Evolutionary conservation across 345 rosid genomes (phyloP).

Genomic region (Camelina sativa): DNA sequence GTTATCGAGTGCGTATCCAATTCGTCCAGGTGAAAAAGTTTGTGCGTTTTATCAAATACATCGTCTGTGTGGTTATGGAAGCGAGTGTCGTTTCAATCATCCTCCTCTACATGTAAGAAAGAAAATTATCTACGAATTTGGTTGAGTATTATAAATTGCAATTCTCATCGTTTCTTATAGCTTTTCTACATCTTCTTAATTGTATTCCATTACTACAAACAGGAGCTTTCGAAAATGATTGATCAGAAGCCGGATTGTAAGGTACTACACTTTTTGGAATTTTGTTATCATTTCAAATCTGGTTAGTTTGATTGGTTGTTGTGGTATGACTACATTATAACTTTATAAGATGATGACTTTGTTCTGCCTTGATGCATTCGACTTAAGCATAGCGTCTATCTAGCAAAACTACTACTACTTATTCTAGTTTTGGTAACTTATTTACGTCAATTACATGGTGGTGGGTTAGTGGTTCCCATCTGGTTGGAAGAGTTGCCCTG

Average conservation of each 20-base stretch:
- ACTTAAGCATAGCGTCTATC: too few species aligned
- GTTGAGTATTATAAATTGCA: background rate
- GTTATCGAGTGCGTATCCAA: slow-evolving; percentile 48
- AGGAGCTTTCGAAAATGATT: background rate
- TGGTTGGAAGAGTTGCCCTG: too few species aligned
- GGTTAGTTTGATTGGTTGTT: background rate
- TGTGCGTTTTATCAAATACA: slow-evolving; percentile 56
- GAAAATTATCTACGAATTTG: background rate
- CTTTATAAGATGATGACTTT: background rate
- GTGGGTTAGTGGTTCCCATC: too few species aligned
- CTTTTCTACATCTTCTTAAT: background rate
- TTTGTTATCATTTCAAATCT: background rate
- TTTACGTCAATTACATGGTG: too few species aligned
- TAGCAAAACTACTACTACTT: too few species aligned
- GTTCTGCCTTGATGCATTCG: background rate
- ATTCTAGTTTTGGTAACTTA: too few species aligned
- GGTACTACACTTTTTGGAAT: background rate
- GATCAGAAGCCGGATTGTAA: background rate
- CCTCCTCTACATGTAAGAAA: slow-evolving; percentile 34
- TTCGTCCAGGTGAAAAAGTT: slow-evolving; percentile 60
- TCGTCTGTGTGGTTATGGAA: slow-evolving; percentile 64
- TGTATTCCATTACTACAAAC: background rate
- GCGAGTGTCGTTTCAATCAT: slow-evolving; percentile 59
- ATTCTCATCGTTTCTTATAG: background rate
- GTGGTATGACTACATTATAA: background rate